These are phyloP conservation scores for Stagonosporopsis cucurbitacearum DNA, from an alignment of 2,329 filamentous ascomycete species.

Conservation along the genomic window DNA sequence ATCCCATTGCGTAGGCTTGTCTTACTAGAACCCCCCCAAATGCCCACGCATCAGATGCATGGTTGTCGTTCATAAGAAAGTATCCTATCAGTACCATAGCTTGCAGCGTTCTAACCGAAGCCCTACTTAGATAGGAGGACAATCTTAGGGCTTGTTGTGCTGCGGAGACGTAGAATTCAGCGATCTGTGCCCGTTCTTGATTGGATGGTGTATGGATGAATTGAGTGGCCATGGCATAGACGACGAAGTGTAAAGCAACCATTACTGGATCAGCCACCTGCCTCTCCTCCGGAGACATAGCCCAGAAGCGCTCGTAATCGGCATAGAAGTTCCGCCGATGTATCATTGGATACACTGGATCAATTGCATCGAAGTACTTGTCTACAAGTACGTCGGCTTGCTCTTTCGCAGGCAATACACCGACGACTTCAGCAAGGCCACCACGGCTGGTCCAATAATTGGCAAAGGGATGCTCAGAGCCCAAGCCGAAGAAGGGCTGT, in stretches of 20 bases:
- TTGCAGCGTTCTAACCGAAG: conserved; percentile 75
- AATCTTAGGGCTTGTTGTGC: conserved; percentile 78
- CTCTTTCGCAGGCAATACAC: conserved; percentile 75
- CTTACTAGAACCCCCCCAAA: conserved; percentile 79
- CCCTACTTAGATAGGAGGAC: conserved; percentile 77
- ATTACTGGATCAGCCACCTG: conserved; percentile 69
- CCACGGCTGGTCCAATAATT: conserved; percentile 86
- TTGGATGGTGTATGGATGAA: conserved; percentile 68
- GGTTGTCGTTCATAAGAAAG: conserved; percentile 86
- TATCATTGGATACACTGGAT: conserved; percentile 82
- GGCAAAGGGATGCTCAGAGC: conserved; percentile 77
- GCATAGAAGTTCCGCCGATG: conserved; percentile 76
- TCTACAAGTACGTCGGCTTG: conserved; percentile 73
- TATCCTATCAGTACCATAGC: conserved; percentile 84
- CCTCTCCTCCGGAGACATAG: conserved; percentile 64
- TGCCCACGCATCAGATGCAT: conserved; percentile 81
- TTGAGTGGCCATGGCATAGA: conserved; percentile 79
- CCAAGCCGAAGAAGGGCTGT: conserved; percentile 82
- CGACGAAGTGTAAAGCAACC: conserved; percentile 75
- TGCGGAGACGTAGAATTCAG: conserved; percentile 82
- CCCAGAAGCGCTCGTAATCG: conserved; percentile 82
- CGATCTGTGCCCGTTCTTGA: conserved; percentile 72
- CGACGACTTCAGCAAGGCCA: conserved; percentile 75
- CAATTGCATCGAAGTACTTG: conserved; percentile 66
- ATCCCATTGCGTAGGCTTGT: conserved; percentile 80